A percentile compares a stretch with the other conserved stretches of the same genome.
Evolutionary conservation across 2,329 filamentous ascomycete genomes (phyloP).

Genomic region (Meredithiella fracta): DNA sequence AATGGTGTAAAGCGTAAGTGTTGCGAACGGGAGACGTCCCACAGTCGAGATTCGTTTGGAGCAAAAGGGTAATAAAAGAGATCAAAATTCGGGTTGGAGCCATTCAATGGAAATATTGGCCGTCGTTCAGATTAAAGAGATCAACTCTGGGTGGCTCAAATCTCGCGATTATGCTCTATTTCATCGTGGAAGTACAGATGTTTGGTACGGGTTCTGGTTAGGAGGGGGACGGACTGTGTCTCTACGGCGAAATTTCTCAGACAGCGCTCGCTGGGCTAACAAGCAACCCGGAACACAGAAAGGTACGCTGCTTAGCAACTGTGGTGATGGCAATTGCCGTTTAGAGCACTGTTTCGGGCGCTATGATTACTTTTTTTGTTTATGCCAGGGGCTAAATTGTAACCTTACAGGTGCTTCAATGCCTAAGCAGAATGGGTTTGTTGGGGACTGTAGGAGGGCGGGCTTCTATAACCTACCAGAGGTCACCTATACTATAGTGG

Average conservation of each 20-base stretch:
- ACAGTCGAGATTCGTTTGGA: not conserved
- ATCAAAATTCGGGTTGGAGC: not conserved
- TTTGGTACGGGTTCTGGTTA: not conserved
- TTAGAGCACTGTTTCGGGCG: not conserved
- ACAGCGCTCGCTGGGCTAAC: not conserved
- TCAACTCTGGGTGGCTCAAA: not conserved
- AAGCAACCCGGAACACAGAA: not conserved
- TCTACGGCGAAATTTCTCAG: not conserved
- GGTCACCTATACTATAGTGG: not conserved
- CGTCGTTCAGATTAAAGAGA: too few relatives aligned
- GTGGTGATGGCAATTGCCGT: not conserved
- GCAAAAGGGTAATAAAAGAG: not conserved
- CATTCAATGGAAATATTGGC: too few relatives aligned
- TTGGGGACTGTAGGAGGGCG: not conserved
- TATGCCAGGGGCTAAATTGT: slow-evolving; percentile 1
- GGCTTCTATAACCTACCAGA: not conserved
- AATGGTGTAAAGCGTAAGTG: not conserved
- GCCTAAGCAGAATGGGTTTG: not conserved
- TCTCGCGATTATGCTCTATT: not conserved
- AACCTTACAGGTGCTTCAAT: not conserved
- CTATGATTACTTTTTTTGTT: not conserved
- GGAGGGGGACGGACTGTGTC: not conserved
- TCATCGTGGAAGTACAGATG: not conserved
- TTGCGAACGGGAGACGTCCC: not conserved
- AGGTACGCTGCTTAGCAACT: not conserved